A percentile compares a stretch with the other conserved stretches of the same genome.
These are phyloP conservation scores for Auxenochlorella pyrenoidosa DNA, from an alignment of 139 green algal species.

Conservation along the genomic window DNA sequence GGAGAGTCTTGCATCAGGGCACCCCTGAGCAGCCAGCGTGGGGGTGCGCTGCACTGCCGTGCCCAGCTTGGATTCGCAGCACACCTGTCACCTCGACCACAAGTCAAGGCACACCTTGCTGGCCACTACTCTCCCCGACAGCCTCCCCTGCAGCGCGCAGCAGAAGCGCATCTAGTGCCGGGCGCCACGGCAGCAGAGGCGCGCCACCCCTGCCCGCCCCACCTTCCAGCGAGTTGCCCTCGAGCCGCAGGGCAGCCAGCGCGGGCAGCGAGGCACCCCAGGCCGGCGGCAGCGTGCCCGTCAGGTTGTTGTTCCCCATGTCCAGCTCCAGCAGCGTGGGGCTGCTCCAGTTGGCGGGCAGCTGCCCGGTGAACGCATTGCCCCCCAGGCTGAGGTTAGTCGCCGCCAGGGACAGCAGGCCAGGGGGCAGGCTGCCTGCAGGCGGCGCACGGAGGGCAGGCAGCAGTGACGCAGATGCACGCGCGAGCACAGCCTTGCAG, in stretches of 20 bases:
- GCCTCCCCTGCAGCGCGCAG: too few relatives aligned
- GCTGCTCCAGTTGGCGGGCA: slow-evolving; percentile 41
- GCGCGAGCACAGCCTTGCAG: neutral
- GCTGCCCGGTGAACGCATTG: slow-evolving; percentile 32
- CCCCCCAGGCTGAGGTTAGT: neutral
- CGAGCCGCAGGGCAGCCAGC: slow-evolving; percentile 26
- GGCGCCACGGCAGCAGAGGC: too few relatives aligned
- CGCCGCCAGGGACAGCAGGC: neutral
- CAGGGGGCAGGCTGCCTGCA: neutral
- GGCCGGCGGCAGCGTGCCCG: neutral
- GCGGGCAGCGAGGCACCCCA: slow-evolving; percentile 26
- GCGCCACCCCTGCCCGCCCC: neutral
- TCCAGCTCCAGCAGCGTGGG: slow-evolving; percentile 20
- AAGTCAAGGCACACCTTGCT: too few relatives aligned
- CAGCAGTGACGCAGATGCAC: neutral
- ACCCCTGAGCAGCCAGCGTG: too few relatives aligned
- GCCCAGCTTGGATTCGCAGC: too few relatives aligned
- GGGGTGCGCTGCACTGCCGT: too few relatives aligned
- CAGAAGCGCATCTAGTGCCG: too few relatives aligned
- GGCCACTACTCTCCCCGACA: too few relatives aligned
- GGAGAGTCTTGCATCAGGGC: too few relatives aligned
- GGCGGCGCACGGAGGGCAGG: neutral
- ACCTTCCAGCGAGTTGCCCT: slow-evolving; percentile 28
- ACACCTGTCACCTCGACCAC: too few relatives aligned
- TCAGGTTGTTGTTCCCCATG: slow-evolving; percentile 34